A percentile compares a stretch with the other conserved stretches of the same genome.
Conservation (phyloP, 2,329 filamentous ascomycete species). For the Periconia sp. region DNA sequence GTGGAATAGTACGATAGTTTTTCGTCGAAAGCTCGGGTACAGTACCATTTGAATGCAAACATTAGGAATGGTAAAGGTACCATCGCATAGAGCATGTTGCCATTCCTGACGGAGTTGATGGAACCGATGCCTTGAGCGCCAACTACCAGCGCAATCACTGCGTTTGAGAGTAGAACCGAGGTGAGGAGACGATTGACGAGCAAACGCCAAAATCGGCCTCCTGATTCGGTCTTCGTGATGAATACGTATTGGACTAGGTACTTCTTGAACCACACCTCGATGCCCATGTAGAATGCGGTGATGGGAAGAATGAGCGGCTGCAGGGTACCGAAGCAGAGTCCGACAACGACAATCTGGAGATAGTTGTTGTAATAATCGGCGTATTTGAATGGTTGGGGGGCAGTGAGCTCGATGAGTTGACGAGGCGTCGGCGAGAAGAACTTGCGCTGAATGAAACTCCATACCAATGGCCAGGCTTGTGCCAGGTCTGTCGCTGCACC, state of each 20-base stretch:
- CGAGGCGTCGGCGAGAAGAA: slow-evolving; percentile 87
- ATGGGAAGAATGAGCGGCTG: slow-evolving; percentile 88
- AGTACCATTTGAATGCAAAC: slow-evolving; percentile 84
- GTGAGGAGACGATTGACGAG: slow-evolving; percentile 93
- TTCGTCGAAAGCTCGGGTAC: slow-evolving; percentile 74
- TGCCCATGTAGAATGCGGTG: slow-evolving; percentile 83
- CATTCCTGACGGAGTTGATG: slow-evolving; percentile 45
- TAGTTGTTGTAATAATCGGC: slow-evolving; percentile 98
- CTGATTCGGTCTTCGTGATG: slow-evolving; percentile 94
- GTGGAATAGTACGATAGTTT: slow-evolving; percentile 81
- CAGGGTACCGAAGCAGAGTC: slow-evolving; percentile 80
- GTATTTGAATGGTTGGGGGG: slow-evolving; percentile 90
- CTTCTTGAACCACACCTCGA: slow-evolving; percentile 91
- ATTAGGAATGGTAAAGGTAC: slow-evolving; percentile 79
- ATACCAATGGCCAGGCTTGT: slow-evolving; percentile 80
- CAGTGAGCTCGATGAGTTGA: slow-evolving; percentile 89
- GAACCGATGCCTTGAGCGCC: slow-evolving; percentile 66
- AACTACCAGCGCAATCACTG: slow-evolving; percentile 78
- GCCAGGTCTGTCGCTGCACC: slow-evolving; percentile 82
- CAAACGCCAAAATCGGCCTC: slow-evolving; percentile 88
- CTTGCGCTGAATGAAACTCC: slow-evolving; percentile 79
- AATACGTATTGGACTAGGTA: slow-evolving; percentile 87
- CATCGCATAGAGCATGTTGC: slow-evolving; percentile 69
- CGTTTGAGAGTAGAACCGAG: slow-evolving; percentile 75
- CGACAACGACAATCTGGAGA: slow-evolving; percentile 87